These are phyloP conservation scores for Durio zibethinus DNA, from an alignment of 345 rosid genomes.

Conservation along the genomic window DNA sequence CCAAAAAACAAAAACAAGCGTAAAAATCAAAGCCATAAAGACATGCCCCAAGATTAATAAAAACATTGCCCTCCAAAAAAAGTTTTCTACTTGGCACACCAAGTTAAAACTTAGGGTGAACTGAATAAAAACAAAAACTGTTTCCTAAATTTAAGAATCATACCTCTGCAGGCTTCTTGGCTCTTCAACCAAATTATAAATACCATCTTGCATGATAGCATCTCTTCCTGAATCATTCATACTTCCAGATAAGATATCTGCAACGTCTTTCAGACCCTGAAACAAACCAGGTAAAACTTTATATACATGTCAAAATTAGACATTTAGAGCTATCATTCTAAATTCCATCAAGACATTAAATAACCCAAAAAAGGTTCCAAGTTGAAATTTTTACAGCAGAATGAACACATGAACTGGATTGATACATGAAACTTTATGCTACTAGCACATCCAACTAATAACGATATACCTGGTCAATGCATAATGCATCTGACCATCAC, in stretches of 20 bases:
- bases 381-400: neutral
- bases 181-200: conserved; percentile 23
- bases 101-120: neutral
- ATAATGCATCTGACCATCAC: neutral
- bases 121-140: too few species aligned
- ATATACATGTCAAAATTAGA: neutral
- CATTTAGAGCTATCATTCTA: neutral
- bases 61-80: neutral
- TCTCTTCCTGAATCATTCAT: conserved; percentile 24
- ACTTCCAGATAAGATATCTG: conserved; percentile 24
- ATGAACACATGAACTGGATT: neutral
- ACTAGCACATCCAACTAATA: neutral
- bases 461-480: neutral
- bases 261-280: conserved; percentile 59
- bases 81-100: too few species aligned
- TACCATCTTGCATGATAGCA: conserved; percentile 22
- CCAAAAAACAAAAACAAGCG: too few species aligned
- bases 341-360: neutral
- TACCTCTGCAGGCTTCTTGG: conserved; percentile 40
- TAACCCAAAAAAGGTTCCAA: neutral
- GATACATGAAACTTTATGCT: neutral
- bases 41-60: too few species aligned
- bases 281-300: neutral
- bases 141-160: neutral
- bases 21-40: too few species aligned